Percentiles rank a stretch among this genome's conserved stretches.
Evolutionary conservation across 2,329 filamentous ascomycete genomes (phyloP).

Genomic region (Aspergillus floridensis): DNA sequence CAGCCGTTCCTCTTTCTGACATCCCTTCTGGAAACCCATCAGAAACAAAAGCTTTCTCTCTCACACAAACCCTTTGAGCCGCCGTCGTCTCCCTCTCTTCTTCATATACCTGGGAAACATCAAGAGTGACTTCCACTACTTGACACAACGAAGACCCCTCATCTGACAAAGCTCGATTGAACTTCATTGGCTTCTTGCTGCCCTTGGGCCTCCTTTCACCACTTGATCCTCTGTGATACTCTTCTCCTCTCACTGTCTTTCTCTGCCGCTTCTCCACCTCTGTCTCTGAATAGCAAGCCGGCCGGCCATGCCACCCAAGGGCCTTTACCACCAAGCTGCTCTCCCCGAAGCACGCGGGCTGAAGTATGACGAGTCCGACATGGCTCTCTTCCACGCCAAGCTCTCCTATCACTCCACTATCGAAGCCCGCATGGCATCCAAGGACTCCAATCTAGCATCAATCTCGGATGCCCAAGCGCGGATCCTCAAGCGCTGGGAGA

Average conservation of each 20-base stretch:
- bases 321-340: slow-evolving; percentile 16
- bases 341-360: slow-evolving; percentile 35
- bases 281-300: background rate
- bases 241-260: background rate
- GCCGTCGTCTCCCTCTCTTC: background rate
- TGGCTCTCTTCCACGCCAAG: slow-evolving; percentile 38
- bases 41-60: background rate
- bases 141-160: background rate
- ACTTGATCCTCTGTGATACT: background rate
- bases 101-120: background rate
- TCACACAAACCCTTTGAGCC: background rate
- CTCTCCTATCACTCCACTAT: slow-evolving; percentile 36
- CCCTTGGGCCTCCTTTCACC: background rate
- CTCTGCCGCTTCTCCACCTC: background rate
- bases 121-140: background rate
- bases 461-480: slow-evolving; percentile 35
- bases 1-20: background rate
- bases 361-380: slow-evolving; percentile 38
- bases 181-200: background rate
- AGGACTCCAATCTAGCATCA: slow-evolving; percentile 33
- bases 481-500: slow-evolving; percentile 37
- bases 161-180: background rate
- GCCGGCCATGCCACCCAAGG: slow-evolving; percentile 25
- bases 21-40: background rate
- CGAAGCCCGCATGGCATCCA: slow-evolving; percentile 31